Conservation (phyloP, 768 basidiomycete genomes). For the Udeniomyces megalosporus region DNA sequence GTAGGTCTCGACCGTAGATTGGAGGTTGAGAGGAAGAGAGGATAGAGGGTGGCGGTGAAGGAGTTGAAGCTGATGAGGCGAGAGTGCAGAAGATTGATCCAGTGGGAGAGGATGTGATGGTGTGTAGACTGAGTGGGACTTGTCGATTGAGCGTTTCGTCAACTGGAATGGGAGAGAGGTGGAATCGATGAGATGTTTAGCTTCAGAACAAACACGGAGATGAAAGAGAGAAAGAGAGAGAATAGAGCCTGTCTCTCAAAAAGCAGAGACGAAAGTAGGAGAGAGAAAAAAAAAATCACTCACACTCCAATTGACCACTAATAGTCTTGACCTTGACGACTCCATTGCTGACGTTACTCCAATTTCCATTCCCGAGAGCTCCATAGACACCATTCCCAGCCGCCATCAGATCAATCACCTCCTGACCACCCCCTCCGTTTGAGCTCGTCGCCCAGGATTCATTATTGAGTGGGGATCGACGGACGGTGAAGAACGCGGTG, state of each 20-base stretch:
- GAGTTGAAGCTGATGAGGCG: slow-evolving; percentile 11
- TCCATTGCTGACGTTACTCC: neutral
- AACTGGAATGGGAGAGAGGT: neutral
- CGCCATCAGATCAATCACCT: slow-evolving; percentile 1
- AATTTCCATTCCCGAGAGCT: slow-evolving; percentile 10
- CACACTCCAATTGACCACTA: slow-evolving; percentile 6
- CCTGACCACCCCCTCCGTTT: neutral
- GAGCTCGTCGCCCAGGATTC: neutral
- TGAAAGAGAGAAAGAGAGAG: neutral
- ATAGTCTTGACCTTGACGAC: slow-evolving; percentile 8
- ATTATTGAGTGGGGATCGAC: neutral
- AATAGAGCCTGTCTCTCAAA: neutral
- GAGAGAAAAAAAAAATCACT: neutral
- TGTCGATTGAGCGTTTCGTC: slow-evolving; percentile 11
- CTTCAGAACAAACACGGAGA: neutral
- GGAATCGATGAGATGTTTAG: neutral
- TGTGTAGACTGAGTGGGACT: slow-evolving; percentile 18
- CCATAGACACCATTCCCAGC: slow-evolving; percentile 6
- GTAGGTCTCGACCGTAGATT: slow-evolving; percentile 28
- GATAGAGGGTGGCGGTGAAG: slow-evolving; percentile 7
- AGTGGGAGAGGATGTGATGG: slow-evolving; percentile 18
- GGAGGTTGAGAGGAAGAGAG: slow-evolving; percentile 6
- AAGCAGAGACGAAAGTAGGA: neutral
- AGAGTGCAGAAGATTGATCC: slow-evolving; percentile 19
- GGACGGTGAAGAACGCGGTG: slow-evolving; percentile 2